Evolutionary conservation across 768 basidiomycete genomes (phyloP).

Genomic region (Pleurotus salmoneostramineus): DNA sequence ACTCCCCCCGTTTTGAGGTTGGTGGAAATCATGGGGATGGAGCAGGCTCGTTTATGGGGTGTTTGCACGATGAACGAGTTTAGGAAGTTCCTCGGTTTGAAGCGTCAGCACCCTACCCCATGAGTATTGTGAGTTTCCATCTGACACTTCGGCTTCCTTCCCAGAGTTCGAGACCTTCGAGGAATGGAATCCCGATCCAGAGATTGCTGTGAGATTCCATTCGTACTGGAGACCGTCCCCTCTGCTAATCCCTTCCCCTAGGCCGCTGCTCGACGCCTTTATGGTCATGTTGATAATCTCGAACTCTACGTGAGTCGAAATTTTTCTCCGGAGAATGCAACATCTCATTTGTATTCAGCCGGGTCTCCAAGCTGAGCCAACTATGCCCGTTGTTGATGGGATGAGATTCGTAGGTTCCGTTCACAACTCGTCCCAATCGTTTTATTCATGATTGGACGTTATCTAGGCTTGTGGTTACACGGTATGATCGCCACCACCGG

Average conservation of each 20-base stretch:
- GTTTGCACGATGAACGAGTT: constrained; percentile 57
- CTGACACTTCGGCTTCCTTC: not conserved
- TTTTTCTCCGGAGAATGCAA: not conserved
- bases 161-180: constrained; percentile 42
- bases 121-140: not conserved
- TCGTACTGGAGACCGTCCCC: not conserved
- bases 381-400: constrained; percentile 46
- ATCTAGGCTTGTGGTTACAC: constrained; percentile 60
- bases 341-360: constrained; percentile 9
- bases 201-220: constrained; percentile 31
- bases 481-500: constrained; percentile 45
- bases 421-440: no score
- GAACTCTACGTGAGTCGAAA: constrained; percentile 26
- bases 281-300: constrained; percentile 31
- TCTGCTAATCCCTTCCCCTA: constrained; percentile 7
- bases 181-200: constrained; percentile 48
- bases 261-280: constrained; percentile 26
- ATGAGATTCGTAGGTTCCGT: no score
- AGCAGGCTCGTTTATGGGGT: constrained; percentile 52
- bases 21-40: constrained; percentile 54
- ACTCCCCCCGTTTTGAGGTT: constrained; percentile 42
- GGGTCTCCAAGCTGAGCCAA: constrained; percentile 43
- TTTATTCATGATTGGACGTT: constrained; percentile 14
- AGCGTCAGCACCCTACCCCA: constrained; percentile 21
- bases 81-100: constrained; percentile 43